Evolutionary conservation across 108 stramenopile species (phyloP).

Genomic region (Phaeodactylum tricornutum): DNA sequence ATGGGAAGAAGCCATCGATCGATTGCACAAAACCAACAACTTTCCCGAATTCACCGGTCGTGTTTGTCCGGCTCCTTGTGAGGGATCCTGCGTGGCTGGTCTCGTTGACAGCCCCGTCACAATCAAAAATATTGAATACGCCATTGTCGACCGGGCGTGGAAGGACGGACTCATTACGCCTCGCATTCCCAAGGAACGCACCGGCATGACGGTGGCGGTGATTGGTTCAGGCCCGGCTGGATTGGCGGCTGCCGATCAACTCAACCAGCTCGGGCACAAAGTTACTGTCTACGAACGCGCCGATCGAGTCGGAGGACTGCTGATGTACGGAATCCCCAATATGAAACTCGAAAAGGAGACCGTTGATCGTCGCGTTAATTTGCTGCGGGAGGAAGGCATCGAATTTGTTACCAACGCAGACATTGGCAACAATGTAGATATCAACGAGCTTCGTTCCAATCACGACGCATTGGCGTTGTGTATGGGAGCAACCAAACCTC

Average conservation of each 20-base stretch:
- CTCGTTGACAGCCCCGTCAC: constrained; percentile 90
- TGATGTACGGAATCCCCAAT: constrained; percentile 98
- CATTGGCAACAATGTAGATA: constrained; percentile 88
- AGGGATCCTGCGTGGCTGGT: constrained; percentile 95
- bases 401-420: constrained; percentile 91
- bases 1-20: constrained; percentile 90
- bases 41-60: constrained; percentile 98
- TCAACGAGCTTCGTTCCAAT: constrained; percentile 80
- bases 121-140: constrained; percentile 97
- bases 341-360: constrained; percentile 97
- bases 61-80: constrained; percentile 96
- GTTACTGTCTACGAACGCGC: constrained; percentile 93
- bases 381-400: constrained; percentile 92
- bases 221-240: constrained; percentile 91
- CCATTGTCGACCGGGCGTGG: constrained; percentile 92
- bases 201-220: constrained; percentile 92
- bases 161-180: constrained; percentile 89
- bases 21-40: constrained; percentile 94
- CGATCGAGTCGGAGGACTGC: constrained; percentile 91
- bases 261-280: constrained; percentile 96
- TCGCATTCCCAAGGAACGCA: constrained; percentile 82
- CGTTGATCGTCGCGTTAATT: constrained; percentile 87
- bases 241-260: constrained; percentile 87
- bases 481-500: constrained; percentile 89
- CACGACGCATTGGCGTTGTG: constrained; percentile 84